Conservation (phyloP, 176 grass and related monocot genomes). For the Chloris gayana region DNA sequence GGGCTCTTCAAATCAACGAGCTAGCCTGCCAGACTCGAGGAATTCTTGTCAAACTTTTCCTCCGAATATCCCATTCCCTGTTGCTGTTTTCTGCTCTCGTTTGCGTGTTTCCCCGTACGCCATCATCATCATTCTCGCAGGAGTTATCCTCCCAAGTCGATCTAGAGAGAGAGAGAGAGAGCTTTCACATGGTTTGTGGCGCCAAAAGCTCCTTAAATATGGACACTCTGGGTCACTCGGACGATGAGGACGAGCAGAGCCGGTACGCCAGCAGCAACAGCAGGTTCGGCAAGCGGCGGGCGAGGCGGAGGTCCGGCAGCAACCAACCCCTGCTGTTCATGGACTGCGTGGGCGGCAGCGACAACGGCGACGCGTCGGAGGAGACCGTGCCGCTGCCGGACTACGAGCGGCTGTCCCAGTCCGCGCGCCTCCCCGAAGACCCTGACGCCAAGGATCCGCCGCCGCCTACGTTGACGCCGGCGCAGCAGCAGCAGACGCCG, state of each 20-base stretch:
- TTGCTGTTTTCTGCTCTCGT: slow-evolving; percentile 5
- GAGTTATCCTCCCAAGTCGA: slow-evolving; percentile 34
- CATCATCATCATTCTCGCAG: neutral
- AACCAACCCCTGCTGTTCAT: slow-evolving; percentile 50
- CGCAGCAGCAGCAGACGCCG: neutral
- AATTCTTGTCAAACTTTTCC: slow-evolving; percentile 28
- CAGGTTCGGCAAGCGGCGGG: slow-evolving; percentile 26
- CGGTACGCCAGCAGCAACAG: neutral
- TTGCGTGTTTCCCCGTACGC: neutral
- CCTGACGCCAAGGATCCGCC: neutral
- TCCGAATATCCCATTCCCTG: neutral
- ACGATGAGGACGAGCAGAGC: slow-evolving; percentile 33
- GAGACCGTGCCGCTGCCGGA: slow-evolving; percentile 68
- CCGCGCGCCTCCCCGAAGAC: slow-evolving; percentile 47
- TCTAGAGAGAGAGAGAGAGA: neutral
- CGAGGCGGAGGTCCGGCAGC: slow-evolving; percentile 27
- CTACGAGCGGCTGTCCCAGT: slow-evolving; percentile 69
- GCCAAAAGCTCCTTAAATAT: slow-evolving; percentile 37
- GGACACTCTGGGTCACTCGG: slow-evolving; percentile 39
- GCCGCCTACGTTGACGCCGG: neutral
- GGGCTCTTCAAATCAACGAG: neutral
- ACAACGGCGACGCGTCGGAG: slow-evolving; percentile 14
- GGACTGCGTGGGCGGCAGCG: slow-evolving; percentile 44
- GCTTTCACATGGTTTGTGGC: slow-evolving; percentile 36
- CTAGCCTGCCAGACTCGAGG: neutral